Evolutionary conservation across 1,284 basidiomycete species (phyloP), one percentile per base, ranked within the genome.

Genomic region (Sphagnurus paluster): DNA sequence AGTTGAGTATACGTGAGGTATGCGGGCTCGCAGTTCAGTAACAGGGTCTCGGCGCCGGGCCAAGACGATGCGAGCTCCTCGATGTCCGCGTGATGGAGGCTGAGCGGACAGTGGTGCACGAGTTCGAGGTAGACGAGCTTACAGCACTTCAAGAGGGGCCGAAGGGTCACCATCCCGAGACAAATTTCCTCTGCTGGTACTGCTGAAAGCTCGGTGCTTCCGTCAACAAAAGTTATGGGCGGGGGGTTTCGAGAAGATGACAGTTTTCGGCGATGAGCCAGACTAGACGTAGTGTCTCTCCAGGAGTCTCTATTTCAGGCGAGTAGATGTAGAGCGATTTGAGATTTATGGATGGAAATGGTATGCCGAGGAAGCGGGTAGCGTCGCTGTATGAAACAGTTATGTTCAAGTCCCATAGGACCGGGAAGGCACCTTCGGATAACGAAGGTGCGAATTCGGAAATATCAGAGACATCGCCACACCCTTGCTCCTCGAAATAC

Each of bases 321-420:
- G 75, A 71, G 47, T 79, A 76, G 29, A 84, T 48, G 50, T 74
- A 78, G n/a, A 86, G 59, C 13, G 62, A 63, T 0, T 71, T 76
- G 21, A 87, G 59, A 41, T 73, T 73, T 3, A 58, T 55, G 0
- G 82, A 80, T 0, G 74, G 67, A 44, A 70, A 76, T 3, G 63
- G 56, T 2, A 60, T 58, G n/a, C 63, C 60, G 34, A 84, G 60
- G 60, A 84, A 78, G 3, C 55, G 60, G 2, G 71, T 62, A n/a
- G 75, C 64, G 44, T 79, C 70, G 3, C 62, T 58, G 14, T 82
- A 63, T 14, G 62, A 55, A 2, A 67, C 68, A 26, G 72, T 73
- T 26, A 80, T 55, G 3, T 70, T 76, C 30, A 83, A 66, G 46
- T 83, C 79, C 55, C 65, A 71, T 4, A 87, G 66, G 0, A 68